Evolutionary conservation across 805 yeast genomes (phyloP), one percentile per base, ranked within the genome.

Genomic region (Geotrichum ghanense): DNA sequence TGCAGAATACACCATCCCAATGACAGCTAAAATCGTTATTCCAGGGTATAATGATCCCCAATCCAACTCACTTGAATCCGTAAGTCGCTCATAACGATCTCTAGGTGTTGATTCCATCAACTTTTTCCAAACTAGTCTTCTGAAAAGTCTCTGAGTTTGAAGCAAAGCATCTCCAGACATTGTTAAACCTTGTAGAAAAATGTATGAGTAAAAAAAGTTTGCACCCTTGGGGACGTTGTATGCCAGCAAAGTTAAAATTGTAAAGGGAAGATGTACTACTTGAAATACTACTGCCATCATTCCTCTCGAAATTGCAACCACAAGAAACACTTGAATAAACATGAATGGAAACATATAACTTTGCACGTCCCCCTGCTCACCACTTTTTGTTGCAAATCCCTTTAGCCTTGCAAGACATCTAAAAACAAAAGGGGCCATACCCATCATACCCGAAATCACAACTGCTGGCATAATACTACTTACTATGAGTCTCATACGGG

Each of bases 41-140:
- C 79, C 73, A 0, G 97, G 86, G 57, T 81, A 89, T 0, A 76
- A 62, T 0, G 87, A 71, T 0, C 96, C 95, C 94, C 94, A 87
- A 49, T 72, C 68, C 19, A 78, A 67, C n/a, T 56, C 55, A 2
- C 75, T 69, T 7, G 76, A 63, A 1, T 56, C 61, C 3, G 72
- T 70, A 21, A 73, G 50, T 44, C 81, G 64, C 3, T 61, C 48
- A 44, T 74, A 72, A 47, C 69, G 70, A 51, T 71, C 70, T 45
- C 92, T 70, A 0, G 95, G 90, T 0, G 94, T 81, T 20, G 54
- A 57, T 45, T 75, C 79, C n/a, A 56, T 49, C 17, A 70, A 52
- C 17, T 61, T 64, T 47, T 67, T 60, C 25, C 58, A 53, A 52
- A 59, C 64, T 3, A 65, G 35, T 6, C 73, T 58, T 26, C 66